These are phyloP conservation scores for Pythium plurisporium DNA, from an alignment of 352 stramenopile species.

Conservation along the genomic window DNA sequence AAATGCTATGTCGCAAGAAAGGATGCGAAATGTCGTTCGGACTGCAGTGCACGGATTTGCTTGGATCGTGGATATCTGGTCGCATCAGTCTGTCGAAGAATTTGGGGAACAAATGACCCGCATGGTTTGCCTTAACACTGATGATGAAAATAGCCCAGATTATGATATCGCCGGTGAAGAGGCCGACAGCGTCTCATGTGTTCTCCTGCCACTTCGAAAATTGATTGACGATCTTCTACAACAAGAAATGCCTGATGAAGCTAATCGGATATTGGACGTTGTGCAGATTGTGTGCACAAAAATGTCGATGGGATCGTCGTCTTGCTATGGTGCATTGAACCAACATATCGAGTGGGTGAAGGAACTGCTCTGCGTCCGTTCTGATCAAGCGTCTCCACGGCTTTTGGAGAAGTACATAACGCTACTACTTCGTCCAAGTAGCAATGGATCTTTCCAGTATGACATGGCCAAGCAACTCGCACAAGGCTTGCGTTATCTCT, in stretches of 20 bases:
- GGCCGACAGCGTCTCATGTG: slow-evolving; percentile 4
- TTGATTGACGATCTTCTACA: slow-evolving; percentile 10
- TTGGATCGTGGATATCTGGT: slow-evolving; percentile 15
- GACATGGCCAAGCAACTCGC: slow-evolving; percentile 28
- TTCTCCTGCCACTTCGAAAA: slow-evolving; percentile 9
- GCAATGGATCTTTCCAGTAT: slow-evolving; percentile 11
- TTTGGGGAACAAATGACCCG: slow-evolving; percentile 15
- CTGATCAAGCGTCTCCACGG: slow-evolving; percentile 7
- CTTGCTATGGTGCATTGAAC: neutral
- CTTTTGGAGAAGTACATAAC: slow-evolving; percentile 31
- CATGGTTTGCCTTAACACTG: neutral
- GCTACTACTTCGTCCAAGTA: slow-evolving; percentile 32
- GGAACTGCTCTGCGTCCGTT: slow-evolving; percentile 9
- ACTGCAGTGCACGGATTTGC: slow-evolving; percentile 2
- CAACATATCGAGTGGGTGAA: slow-evolving; percentile 28
- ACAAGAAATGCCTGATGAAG: slow-evolving; percentile 16
- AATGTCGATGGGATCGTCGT: neutral
- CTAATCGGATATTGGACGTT: slow-evolving; percentile 9
- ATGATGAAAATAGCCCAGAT: slow-evolving; percentile 10
- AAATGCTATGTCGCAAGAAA: neutral
- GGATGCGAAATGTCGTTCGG: slow-evolving; percentile 9
- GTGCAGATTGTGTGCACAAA: slow-evolving; percentile 15
- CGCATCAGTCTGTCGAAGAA: slow-evolving; percentile 4
- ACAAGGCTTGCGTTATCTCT: slow-evolving; percentile 31
- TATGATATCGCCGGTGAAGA: slow-evolving; percentile 16